A percentile compares a stretch with the other conserved stretches of the same genome.
phyloP scores from a whole-genome alignment of 768 basidiomycete genomes.

The Rubroboletus satanas region DNA sequence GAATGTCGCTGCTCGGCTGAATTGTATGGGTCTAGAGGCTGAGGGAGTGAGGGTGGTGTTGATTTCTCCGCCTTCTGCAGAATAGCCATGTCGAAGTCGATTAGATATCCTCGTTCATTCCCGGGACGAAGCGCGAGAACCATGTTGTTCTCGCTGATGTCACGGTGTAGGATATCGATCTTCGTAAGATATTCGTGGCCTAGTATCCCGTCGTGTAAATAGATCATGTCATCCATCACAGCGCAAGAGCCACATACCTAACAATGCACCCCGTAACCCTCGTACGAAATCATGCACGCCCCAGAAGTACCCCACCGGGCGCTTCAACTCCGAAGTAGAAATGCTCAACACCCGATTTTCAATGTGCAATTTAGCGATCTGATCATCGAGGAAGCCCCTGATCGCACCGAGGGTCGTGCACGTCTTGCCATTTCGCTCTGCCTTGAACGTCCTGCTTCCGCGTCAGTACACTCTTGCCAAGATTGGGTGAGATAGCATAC shows the following conservation, averaged over 20 bases:
- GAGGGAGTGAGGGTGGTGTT: neutral
- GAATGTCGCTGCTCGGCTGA: neutral
- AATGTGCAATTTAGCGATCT: neutral
- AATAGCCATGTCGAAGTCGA: slow-evolving; percentile 16
- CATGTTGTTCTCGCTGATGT: slow-evolving; percentile 33
- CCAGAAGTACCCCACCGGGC: slow-evolving; percentile 15
- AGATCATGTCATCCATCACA: neutral
- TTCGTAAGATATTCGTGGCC: slow-evolving; percentile 16
- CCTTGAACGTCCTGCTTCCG: neutral
- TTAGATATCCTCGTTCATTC: neutral
- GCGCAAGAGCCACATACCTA: neutral
- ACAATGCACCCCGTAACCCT: slow-evolving; percentile 10
- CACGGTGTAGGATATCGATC: slow-evolving; percentile 15
- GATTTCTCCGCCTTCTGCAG: neutral
- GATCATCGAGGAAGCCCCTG: neutral
- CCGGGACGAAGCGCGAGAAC: slow-evolving; percentile 18
- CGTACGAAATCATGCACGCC: slow-evolving; percentile 18
- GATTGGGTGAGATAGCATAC: neutral
- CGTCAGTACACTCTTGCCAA: neutral
- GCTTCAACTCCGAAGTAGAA: slow-evolving; percentile 1
- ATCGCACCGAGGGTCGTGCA: neutral
- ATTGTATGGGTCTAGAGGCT: neutral
- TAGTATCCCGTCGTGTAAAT: neutral
- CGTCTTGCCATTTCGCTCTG: neutral
- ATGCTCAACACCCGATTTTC: neutral